Evolutionary conservation across 2,329 filamentous ascomycete genomes (phyloP).

Genomic region (Pseudogymnoascus sp.): DNA sequence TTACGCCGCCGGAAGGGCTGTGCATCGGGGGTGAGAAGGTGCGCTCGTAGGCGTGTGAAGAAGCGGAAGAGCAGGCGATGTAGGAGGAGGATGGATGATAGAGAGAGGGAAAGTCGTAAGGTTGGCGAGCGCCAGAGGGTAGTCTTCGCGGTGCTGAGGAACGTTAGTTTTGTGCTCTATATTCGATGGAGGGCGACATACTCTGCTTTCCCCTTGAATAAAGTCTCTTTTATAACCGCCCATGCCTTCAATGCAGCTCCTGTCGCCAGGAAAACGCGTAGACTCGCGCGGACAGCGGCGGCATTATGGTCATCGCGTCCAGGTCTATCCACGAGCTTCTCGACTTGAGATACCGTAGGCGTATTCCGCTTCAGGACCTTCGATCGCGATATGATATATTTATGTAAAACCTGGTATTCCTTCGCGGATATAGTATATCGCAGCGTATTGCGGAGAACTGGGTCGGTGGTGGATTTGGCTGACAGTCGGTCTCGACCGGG

Average conservation of each 20-base stretch:
- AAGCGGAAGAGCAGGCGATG: conserved; percentile 89
- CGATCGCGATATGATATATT: conserved; percentile 71
- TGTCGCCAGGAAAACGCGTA: conserved; percentile 62
- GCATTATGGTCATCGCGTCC: conserved; percentile 60
- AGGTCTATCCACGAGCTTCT: conserved; percentile 30
- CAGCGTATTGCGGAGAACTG: conserved; percentile 74
- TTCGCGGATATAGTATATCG: conserved; percentile 78
- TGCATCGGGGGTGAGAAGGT: conserved; percentile 73
- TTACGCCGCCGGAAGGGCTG: conserved; percentile 77
- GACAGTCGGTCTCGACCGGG: conserved; percentile 14
- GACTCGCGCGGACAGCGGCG: conserved; percentile 60
- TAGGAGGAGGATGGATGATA: conserved; percentile 78
- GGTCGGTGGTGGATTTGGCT: conserved; percentile 43
- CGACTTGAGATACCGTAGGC: conserved; percentile 49
- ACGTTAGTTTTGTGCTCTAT: conserved; percentile 12
- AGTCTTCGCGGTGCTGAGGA: conserved; percentile 35
- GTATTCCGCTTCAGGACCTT: conserved; percentile 47
- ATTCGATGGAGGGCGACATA: conserved; percentile 9
- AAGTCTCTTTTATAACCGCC: conserved; percentile 42
- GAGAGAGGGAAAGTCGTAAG: conserved; percentile 69
- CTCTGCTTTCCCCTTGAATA: conserved; percentile 36
- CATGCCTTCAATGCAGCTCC: conserved; percentile 57
- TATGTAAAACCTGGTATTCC: conserved; percentile 80
- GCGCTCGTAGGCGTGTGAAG: conserved; percentile 69
- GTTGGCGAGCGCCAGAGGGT: conserved; percentile 59